A percentile compares a stretch with the other conserved stretches of the same genome.
These are phyloP conservation scores for Eutrema yunnanense DNA, from an alignment of 345 rosid genomes.

Conservation along the genomic window DNA sequence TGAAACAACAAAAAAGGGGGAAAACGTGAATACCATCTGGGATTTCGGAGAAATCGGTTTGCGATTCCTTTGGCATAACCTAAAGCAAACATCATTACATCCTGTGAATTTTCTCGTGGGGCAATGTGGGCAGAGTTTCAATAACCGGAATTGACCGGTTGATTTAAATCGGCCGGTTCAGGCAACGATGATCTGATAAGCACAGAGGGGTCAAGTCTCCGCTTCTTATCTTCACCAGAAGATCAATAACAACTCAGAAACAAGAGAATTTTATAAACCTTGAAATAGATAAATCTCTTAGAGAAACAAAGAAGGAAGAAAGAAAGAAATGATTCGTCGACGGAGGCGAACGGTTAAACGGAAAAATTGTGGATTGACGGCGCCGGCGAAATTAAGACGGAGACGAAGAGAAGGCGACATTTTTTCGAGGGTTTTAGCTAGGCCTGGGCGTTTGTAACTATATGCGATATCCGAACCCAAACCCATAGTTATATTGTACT, in stretches of 20 bases:
- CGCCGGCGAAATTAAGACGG: not conserved
- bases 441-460: no score
- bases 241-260: not conserved
- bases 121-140: not conserved
- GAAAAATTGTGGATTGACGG: not conserved
- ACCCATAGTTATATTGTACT: no score
- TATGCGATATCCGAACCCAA: no score
- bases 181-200: not conserved
- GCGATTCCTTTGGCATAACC: constrained; percentile 15
- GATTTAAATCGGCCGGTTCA: not conserved
- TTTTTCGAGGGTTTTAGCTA: not conserved
- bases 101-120: not conserved
- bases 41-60: constrained; percentile 12
- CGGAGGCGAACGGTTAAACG: not conserved
- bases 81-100: constrained; percentile 21
- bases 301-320: not conserved
- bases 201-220: not conserved
- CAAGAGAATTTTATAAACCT: not conserved
- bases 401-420: not conserved
- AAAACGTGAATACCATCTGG: constrained; percentile 13
- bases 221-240: not conserved
- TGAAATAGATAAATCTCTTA: not conserved
- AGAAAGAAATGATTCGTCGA: no score
- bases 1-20: not conserved
- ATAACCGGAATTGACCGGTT: not conserved